These are phyloP conservation scores for Coemansia sp. DNA, from an alignment of 192 early-diverging fungal genomes.

Conservation along the genomic window DNA sequence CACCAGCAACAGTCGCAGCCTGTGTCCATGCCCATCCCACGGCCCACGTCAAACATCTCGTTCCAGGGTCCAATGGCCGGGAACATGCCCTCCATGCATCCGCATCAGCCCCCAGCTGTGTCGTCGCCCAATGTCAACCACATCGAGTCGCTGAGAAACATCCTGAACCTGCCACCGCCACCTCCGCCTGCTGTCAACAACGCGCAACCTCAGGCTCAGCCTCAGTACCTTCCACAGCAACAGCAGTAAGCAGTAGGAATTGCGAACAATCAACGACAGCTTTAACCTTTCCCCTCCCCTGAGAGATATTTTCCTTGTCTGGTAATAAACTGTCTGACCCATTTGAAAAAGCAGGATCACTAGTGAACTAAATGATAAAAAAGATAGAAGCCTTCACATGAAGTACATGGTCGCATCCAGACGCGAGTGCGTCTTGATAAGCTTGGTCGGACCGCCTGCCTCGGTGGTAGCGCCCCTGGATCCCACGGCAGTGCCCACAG, in stretches of 20 bases:
- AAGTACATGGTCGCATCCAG: conserved; percentile 33
- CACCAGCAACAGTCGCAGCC: conserved; percentile 5
- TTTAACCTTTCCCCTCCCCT: no score
- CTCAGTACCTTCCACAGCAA: neutral
- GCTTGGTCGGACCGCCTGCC: conserved; percentile 9
- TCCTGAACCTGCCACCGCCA: conserved; percentile 22
- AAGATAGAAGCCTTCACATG: conserved; percentile 9
- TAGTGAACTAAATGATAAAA: no score
- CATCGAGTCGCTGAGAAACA: conserved; percentile 34
- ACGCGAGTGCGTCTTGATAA: conserved; percentile 23
- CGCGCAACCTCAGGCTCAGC: conserved; percentile 6
- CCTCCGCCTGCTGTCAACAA: neutral
- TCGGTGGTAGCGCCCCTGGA: conserved; percentile 8
- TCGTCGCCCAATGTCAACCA: conserved; percentile 14
- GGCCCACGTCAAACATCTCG: conserved; percentile 8
- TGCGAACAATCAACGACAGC: no score
- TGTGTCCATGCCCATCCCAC: conserved; percentile 13
- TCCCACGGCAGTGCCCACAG: conserved; percentile 9
- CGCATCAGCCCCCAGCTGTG: conserved; percentile 5
- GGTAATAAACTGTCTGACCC: no score
- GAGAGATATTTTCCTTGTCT: no score
- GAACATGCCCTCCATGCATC: conserved; percentile 9
- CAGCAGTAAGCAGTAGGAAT: neutral
- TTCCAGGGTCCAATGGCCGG: conserved; percentile 10
- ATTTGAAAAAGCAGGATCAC: no score